Base-by-base conservation (phyloP, 805 yeast species). In the Brettanomyces sp. region DNA sequence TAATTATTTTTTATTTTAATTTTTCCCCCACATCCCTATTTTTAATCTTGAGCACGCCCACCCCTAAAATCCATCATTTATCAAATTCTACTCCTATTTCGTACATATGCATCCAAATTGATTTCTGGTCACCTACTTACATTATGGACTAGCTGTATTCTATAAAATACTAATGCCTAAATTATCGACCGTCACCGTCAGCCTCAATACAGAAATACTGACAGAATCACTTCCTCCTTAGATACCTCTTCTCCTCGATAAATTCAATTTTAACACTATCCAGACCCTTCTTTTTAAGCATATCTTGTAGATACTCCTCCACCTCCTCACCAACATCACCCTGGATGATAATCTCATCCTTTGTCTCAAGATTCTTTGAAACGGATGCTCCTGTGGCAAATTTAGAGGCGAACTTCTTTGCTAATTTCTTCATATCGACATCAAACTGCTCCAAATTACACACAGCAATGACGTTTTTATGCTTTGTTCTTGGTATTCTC, bases 321-420 rank as follows among this genome's bases (percentile, higher is more conserved):
- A 89, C 93, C 57, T 84, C 95, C 53, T 89, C 96, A 47, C 89
- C 84, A 39, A 90, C 93, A 65, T 91, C 98, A 57, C 98, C 98
- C 68, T 90, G 97, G 49, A 90, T 83, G 48, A 87, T 77, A 47
- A 90, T 79, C 60, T 90, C 98, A 51, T 91, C 96, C 62, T 85
- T 86, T 67, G 90, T 90, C 53, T 90, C 98, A 3, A 80, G 89
- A 52, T 80, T 85, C 66, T 90, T 90, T 4, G 89, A 81, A 12
- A 90, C 95, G 22, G 93, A 80, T 28, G 96, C 91, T 44, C 98
- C 98, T 7, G 97, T 90, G 12, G 98, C 98, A 60, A 91, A 90
- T 64, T 85, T 88, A 34, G 93, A 82, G 0, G 97, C 93, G 65
- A 91, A 90, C 0, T 89, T 81, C 72, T 91, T 91, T 40, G 96